Evolutionary conservation across 768 basidiomycete genomes (phyloP), one percentile per base, ranked within the genome.

Genomic region (Termitomyces sp.): DNA sequence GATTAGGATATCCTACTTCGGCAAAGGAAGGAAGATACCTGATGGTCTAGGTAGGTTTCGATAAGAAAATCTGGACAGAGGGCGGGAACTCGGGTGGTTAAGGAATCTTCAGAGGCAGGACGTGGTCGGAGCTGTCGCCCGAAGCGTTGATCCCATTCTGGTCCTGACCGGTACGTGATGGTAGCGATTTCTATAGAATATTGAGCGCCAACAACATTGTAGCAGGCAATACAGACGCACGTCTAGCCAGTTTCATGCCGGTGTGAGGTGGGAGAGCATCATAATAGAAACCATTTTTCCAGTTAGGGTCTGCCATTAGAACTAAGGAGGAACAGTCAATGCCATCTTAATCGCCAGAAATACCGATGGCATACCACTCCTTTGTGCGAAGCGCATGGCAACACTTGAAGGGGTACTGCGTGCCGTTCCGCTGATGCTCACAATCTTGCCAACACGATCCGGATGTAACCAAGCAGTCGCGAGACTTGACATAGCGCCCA

Each of bases 271-370:
- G 97, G n/a, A 95, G 70, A 8, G 82, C 80, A 60, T 96, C 93
- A 70, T 99, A 99, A 71, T 99, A 99, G 73, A 96, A 98, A 4
- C 97, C 97, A 38, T 94, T 88, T 61, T 98, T 99, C 97, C 97
- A 99, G 63, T 98, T 98, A 0, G 96, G 96, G 73, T 99, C 97
- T 2, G 96, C 91, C 97, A 99, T 99, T 55, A 99, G 83, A 18
- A 99, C 97, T 98, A 62, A n/a, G 28, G n/a, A 33, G 18, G 38
- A 8, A 30, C 18, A 9, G 26, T 60, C 23, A 49, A 14, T 63
- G 38, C 50, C 20, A 35, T 16, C 28, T 18, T 40, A 44, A 55
- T 13, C 10, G 49, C 55, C 60, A 57, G 32, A 57, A 46, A 57
- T 44, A 44, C 9, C 30, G 18, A 41, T 16, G 13, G 76, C 88